phyloP scores from a whole-genome alignment of 139 green algal genomes.

The Gonium pectorale region DNA sequence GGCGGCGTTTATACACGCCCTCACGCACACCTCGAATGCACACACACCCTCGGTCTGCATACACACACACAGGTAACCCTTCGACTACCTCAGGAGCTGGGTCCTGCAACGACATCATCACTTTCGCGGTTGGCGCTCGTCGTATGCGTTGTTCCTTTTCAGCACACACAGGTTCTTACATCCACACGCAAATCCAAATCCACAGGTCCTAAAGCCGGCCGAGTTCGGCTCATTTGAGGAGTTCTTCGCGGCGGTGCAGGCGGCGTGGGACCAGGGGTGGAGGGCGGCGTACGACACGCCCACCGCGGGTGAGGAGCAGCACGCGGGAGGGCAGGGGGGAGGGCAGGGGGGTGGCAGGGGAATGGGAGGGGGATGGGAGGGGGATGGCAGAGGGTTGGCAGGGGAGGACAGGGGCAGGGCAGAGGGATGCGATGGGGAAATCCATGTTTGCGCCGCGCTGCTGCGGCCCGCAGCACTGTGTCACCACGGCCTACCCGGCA shows the following conservation, averaged over 20 bases:
- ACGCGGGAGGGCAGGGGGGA: not conserved
- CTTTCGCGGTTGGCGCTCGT: too few relatives aligned
- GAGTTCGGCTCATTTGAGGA: conserved; percentile 33
- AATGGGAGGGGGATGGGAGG: not conserved
- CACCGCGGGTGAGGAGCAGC: conserved; percentile 7
- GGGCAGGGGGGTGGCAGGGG: not conserved
- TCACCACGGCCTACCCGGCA: too few relatives aligned
- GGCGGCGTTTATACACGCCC: too few relatives aligned
- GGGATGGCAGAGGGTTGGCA: too few relatives aligned
- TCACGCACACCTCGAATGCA: not conserved
- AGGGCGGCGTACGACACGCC: conserved; percentile 54
- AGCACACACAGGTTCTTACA: too few relatives aligned
- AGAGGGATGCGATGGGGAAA: too few relatives aligned
- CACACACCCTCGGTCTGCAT: not conserved
- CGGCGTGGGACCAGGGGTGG: conserved; percentile 73
- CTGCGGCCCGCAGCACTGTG: too few relatives aligned
- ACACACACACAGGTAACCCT: not conserved
- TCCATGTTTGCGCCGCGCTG: not conserved
- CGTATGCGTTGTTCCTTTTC: too few relatives aligned
- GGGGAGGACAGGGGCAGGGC: too few relatives aligned
- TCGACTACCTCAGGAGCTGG: not conserved
- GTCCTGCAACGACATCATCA: not conserved
- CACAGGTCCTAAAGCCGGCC: conserved; percentile 22
- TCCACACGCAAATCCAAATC: not conserved
- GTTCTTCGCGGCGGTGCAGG: conserved; percentile 21